Evolutionary conservation across 2,329 filamentous ascomycete species (phyloP).

Genomic region (Coniochaeta hoffmannii): DNA sequence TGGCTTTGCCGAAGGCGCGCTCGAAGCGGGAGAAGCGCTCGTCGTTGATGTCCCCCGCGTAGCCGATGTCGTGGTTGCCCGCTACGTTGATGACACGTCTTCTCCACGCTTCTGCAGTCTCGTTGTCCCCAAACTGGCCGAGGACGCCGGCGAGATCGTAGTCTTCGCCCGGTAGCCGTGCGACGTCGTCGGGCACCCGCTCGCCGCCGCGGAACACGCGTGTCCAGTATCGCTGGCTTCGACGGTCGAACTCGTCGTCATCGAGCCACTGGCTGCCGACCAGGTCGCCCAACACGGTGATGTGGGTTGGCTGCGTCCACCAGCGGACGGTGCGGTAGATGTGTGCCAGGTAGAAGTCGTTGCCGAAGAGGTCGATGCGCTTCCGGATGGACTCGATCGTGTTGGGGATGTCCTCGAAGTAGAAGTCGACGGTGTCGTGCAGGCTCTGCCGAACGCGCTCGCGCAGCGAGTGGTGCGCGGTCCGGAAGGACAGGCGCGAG

Average conservation of each 20-base stretch:
- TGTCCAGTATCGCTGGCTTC: slow-evolving; percentile 72
- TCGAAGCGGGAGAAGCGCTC: slow-evolving; percentile 75
- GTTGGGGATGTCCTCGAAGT: slow-evolving; percentile 60
- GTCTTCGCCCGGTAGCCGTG: slow-evolving; percentile 37
- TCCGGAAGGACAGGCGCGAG: slow-evolving; percentile 39
- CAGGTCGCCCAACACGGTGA: slow-evolving; percentile 82
- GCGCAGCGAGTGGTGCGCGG: slow-evolving; percentile 37
- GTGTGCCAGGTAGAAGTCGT: slow-evolving; percentile 91
- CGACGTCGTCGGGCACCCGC: slow-evolving; percentile 52
- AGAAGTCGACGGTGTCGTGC: slow-evolving; percentile 55
- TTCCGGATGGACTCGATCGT: slow-evolving; percentile 65
- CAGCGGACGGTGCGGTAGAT: slow-evolving; percentile 79
- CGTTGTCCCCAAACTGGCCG: slow-evolving; percentile 33
- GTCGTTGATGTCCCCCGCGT: slow-evolving; percentile 82
- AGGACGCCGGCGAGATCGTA: slow-evolving; percentile 44
- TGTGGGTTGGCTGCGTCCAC: slow-evolving; percentile 81
- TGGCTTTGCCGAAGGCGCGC: slow-evolving; percentile 73
- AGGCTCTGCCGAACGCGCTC: slow-evolving; percentile 43
- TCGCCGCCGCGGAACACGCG: slow-evolving; percentile 65
- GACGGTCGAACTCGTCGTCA: slow-evolving; percentile 71
- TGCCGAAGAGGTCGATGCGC: slow-evolving; percentile 79
- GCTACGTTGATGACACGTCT: slow-evolving; percentile 78
- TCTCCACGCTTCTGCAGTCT: slow-evolving; percentile 54
- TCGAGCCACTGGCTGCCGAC: slow-evolving; percentile 93
- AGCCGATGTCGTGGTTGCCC: slow-evolving; percentile 95